Evolutionary conservation across 2,329 filamentous ascomycete species (phyloP).

Genomic region (Tricladium varicosporioides): DNA sequence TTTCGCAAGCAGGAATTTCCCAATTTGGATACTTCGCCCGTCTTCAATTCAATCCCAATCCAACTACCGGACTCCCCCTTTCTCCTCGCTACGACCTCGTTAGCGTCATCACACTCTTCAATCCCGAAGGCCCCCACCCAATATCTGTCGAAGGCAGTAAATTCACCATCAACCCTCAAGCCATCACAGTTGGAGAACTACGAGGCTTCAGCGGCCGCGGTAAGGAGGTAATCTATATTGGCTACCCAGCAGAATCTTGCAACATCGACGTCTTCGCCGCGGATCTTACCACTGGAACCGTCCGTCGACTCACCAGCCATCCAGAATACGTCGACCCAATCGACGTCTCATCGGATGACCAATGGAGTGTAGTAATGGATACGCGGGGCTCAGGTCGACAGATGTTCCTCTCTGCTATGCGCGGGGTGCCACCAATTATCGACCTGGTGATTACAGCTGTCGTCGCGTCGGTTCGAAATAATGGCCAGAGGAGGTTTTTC

Average conservation of each 20-base stretch:
- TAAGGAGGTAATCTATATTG: conserved; percentile 42
- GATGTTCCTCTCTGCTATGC: conserved; percentile 40
- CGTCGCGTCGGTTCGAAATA: conserved; percentile 43
- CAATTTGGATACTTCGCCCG: conserved; percentile 38
- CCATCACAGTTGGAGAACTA: conserved; percentile 42
- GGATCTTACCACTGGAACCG: conserved; percentile 39
- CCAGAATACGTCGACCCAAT: conserved; percentile 45
- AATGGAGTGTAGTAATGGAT: conserved; percentile 44
- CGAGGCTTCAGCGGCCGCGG: conserved; percentile 44
- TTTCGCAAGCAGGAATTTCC: conserved; percentile 9
- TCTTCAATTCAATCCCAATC: conserved; percentile 40
- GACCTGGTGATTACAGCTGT: conserved; percentile 6
- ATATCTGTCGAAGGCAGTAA: conserved; percentile 29
- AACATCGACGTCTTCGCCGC: conserved; percentile 46
- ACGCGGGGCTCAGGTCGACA: conserved; percentile 42
- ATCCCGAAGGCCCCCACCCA: conserved; percentile 23
- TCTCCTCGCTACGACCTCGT: conserved; percentile 40
- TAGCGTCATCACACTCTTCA: conserved; percentile 37
- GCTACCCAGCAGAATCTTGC: conserved; percentile 37
- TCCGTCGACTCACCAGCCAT: conserved; percentile 43
- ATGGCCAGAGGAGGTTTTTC: conserved; percentile 45
- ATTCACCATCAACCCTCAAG: conserved; percentile 32
- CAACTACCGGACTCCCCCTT: conserved; percentile 31
- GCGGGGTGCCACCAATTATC: conserved; percentile 35
- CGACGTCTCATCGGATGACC: conserved; percentile 41